Base-by-base conservation (phyloP, 176 grass and related monocot species). In the Oryza glumipatula region DNA sequence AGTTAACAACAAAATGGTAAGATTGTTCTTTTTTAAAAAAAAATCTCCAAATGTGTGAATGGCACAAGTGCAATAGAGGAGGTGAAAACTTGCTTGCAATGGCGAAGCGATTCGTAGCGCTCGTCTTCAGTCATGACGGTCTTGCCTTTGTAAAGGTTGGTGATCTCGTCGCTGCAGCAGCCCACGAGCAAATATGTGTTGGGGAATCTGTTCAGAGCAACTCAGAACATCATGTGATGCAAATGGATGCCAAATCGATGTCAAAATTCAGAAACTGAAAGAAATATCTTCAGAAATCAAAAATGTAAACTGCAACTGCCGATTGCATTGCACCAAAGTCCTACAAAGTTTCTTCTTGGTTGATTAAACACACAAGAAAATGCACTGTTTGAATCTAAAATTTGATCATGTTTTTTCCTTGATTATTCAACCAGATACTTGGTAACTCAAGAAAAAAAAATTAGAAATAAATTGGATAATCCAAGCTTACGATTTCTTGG, bases 91-190 rank as follows among this genome's bases (percentile, higher is more conserved):
- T 90, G 86, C 93, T 91, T 95, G 94, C 94, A 95, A 83, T 95
- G 94, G 7, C 94, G 94, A 89, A 96, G 88, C 13, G 91, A 96
- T 70, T 96, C 94, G 3, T 93, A 96, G 38, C 86, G 88, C 65
- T 95, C 91, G 0, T 67, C 75, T 32, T 91, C 91, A 7, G 91
- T 95, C 91, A 95, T 93, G 41, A 93, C 91, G 9, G 94, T 95
- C 86, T 85, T 96, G 44, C 94, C 91, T 89, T 96, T 96, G 72
- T 87, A 96, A 52, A 58, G 69, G 44, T 87, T 51, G 26, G 88
- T 96, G 70, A 89, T 80, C 76, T 93, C 91, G 68, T 93, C 94
- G 36, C 89, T 93, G 88, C 94, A 93, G 79, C 94, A 95, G 67
- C 91, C 94, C 2, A 93, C 88, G 21, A 91, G 90, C 85, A 96